Percentiles rank a stretch among this genome's conserved stretches.
Conservation (phyloP, 2,329 filamentous ascomycete genomes). For the Stagonosporopsis rhizophila region DNA sequence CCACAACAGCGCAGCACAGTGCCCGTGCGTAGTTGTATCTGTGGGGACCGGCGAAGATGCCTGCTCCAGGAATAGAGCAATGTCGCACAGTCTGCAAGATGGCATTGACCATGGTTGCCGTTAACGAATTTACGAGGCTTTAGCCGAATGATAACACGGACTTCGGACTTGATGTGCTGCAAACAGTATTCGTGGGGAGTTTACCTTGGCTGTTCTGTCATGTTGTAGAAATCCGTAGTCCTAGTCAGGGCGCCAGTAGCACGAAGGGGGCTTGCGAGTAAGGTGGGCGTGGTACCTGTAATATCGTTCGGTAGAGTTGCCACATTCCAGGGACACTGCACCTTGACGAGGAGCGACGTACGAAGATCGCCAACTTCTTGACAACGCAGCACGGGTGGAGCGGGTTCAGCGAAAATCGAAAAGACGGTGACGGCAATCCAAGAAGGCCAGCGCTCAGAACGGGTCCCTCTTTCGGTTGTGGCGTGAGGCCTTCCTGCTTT, state of each 20-base stretch:
- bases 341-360: constrained; percentile 7
- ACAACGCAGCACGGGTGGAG: constrained; percentile 16
- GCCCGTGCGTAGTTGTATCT: constrained; percentile 16
- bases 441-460: constrained; percentile 12
- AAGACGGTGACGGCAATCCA: constrained; percentile 19
- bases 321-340: constrained; percentile 9
- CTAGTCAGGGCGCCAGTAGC: neutral
- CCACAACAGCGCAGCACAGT: constrained; percentile 6
- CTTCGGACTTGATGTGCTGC: constrained; percentile 13
- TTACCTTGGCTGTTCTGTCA: neutral
- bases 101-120: constrained; percentile 13
- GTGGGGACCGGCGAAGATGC: constrained; percentile 17
- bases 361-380: constrained; percentile 13
- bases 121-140: constrained; percentile 1
- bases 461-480: constrained; percentile 18
- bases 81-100: constrained; percentile 18
- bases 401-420: constrained; percentile 20
- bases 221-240: constrained; percentile 3
- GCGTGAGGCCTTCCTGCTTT: constrained; percentile 16
- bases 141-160: constrained; percentile 9
- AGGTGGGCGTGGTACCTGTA: neutral
- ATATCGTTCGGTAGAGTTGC: constrained; percentile 12
- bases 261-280: neutral
- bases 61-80: constrained; percentile 18
- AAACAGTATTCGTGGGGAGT: neutral